Evolutionary conservation across 179 eudicot species (phyloP).

Genomic region (Spergularia azorica): DNA sequence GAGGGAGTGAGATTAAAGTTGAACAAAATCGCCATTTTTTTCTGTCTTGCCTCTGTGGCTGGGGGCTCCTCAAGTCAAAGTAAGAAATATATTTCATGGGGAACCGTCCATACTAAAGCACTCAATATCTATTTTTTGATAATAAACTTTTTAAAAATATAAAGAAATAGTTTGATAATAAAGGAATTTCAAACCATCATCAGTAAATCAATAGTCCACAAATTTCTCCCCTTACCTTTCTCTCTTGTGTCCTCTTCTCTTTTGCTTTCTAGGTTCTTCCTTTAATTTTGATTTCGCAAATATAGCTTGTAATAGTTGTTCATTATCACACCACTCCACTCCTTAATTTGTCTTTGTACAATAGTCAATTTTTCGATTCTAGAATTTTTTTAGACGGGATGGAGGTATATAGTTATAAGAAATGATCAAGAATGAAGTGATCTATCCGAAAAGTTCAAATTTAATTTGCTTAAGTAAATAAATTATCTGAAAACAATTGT

Average conservation of each 20-base stretch:
- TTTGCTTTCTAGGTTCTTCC: constrained; percentile 22
- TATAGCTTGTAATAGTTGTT: neutral
- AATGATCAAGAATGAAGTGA: no score
- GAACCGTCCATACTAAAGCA: constrained; percentile 21
- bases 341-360: no score
- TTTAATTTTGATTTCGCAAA: constrained; percentile 17
- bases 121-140: neutral
- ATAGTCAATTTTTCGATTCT: no score
- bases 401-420: no score
- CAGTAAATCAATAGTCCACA: constrained; percentile 11
- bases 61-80: constrained; percentile 44
- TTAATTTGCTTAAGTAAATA: no score
- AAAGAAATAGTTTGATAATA: neutral
- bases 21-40: constrained; percentile 1
- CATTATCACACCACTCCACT: no score
- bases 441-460: no score
- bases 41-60: constrained; percentile 13
- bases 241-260: constrained; percentile 27
- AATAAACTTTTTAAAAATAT: neutral
- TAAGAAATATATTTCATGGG: constrained; percentile 30
- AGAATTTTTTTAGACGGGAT: no score
- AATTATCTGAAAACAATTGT: no score
- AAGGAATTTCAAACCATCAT: neutral
- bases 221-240: constrained; percentile 15
- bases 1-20: neutral